phyloP scores from a whole-genome alignment of 495 filamentous ascomycete species.

The Hypoxylon lienhwacheense region DNA sequence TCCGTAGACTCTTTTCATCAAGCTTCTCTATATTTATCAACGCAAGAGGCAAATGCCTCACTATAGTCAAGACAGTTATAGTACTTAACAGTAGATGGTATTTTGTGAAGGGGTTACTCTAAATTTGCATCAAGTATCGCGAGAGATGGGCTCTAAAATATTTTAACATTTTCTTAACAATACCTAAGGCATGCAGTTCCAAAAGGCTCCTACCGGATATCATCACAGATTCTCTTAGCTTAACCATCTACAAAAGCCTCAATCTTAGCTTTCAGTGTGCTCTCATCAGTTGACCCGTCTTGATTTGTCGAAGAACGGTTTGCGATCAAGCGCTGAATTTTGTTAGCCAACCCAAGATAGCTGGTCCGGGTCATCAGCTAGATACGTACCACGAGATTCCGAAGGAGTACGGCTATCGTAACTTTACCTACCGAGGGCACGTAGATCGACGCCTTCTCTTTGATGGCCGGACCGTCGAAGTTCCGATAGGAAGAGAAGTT shows the following conservation, averaged over 20 bases:
- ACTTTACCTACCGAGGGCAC: slow-evolving; percentile 97
- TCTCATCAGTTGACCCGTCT: slow-evolving; percentile 37
- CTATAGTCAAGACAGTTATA: no score
- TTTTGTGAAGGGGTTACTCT: not conserved
- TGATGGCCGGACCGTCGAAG: slow-evolving; percentile 77
- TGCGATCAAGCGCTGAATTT: slow-evolving; percentile 45
- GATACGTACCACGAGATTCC: slow-evolving; percentile 81
- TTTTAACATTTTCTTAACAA: slow-evolving; percentile 7
- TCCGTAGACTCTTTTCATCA: no score
- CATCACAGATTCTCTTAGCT: slow-evolving; percentile 8
- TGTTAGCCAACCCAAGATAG: slow-evolving; percentile 1
- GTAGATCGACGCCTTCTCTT: slow-evolving; percentile 94
- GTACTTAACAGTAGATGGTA: no score
- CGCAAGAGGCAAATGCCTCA: no score
- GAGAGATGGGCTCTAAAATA: not conserved
- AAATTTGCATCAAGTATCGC: no score
- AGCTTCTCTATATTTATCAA: no score
- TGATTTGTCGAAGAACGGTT: slow-evolving; percentile 42
- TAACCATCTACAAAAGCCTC: slow-evolving; percentile 44
- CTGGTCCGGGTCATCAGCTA: not conserved
- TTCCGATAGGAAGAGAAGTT: slow-evolving; percentile 98
- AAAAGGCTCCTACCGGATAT: not conserved
- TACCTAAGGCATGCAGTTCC: not conserved
- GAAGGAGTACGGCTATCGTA: slow-evolving; percentile 85
- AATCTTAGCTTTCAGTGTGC: slow-evolving; percentile 38